Percentiles rank a stretch among this genome's conserved stretches.
Evolutionary conservation across 495 filamentous ascomycete genomes (phyloP).

Genomic region (Glarea lozoyensis): DNA sequence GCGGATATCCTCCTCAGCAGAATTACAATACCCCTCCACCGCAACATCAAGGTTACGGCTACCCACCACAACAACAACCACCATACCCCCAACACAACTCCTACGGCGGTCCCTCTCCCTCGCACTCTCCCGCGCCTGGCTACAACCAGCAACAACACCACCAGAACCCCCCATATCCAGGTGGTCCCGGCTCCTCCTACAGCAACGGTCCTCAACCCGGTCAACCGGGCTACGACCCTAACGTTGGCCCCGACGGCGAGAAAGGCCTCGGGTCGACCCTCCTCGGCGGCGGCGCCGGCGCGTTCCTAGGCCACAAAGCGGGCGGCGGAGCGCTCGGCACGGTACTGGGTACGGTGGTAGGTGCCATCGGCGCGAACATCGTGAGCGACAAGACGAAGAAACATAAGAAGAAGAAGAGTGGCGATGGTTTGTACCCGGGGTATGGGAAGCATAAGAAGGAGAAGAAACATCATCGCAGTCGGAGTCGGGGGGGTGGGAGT

Average conservation of each 20-base stretch:
- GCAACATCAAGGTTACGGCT: constrained; percentile 4
- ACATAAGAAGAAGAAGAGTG: constrained; percentile 19
- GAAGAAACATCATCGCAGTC: background rate
- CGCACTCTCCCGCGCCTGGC: constrained; percentile 6
- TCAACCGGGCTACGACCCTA: too few relatives aligned
- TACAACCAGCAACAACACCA: constrained; percentile 8
- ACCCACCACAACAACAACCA: constrained; percentile 3
- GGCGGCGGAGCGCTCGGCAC: constrained; percentile 41
- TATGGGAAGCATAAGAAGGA: constrained; percentile 1
- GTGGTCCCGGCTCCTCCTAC: constrained; percentile 12
- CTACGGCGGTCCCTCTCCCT: constrained; percentile 8
- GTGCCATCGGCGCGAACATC: constrained; percentile 48
- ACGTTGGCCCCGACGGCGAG: constrained; percentile 31
- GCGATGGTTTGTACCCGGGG: background rate
- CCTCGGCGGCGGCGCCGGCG: constrained; percentile 43
- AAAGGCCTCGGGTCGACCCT: constrained; percentile 45
- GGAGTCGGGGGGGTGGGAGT: background rate
- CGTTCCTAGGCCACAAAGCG: constrained; percentile 37
- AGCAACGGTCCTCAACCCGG: constrained; percentile 3
- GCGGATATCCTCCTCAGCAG: background rate
- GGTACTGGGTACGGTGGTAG: constrained; percentile 38
- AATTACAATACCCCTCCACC: too few relatives aligned
- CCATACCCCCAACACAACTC: constrained; percentile 2
- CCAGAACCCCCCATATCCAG: constrained; percentile 16
- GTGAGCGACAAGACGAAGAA: constrained; percentile 37